Evolutionary conservation across 805 yeast genomes (phyloP).

Genomic region (Lachancea sp.): DNA sequence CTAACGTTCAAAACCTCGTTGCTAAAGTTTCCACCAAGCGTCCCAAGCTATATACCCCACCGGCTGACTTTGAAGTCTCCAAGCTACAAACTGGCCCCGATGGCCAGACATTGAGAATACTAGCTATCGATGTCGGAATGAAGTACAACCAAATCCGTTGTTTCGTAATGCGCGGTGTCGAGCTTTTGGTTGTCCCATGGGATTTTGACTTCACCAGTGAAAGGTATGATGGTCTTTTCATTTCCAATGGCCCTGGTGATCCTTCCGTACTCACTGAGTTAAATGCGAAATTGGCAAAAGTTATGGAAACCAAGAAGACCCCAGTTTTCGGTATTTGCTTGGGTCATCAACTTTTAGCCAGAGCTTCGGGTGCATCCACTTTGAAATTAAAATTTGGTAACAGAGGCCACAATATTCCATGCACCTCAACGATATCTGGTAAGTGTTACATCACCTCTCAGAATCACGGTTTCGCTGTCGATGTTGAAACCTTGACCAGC

Average conservation of each 20-base stretch:
- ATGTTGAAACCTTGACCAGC: conserved; percentile 57
- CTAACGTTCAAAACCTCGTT: conserved; percentile 85
- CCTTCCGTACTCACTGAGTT: conserved; percentile 77
- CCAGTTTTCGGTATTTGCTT: conserved; percentile 97
- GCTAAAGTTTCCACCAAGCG: conserved; percentile 78
- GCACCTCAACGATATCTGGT: conserved; percentile 83
- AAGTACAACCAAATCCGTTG: conserved; percentile 97
- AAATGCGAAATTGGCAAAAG: conserved; percentile 52
- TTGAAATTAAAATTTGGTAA: conserved; percentile 92
- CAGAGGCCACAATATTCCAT: conserved; percentile 98
- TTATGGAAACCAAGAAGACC: conserved; percentile 58
- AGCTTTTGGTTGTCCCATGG: conserved; percentile 93
- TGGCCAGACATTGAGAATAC: conserved; percentile 73
- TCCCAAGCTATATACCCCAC: conserved; percentile 74
- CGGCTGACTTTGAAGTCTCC: conserved; percentile 34
- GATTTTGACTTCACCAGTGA: conserved; percentile 77
- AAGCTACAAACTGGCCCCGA: conserved; percentile 52
- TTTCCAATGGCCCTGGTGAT: conserved; percentile 99
- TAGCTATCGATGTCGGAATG: conserved; percentile 97
- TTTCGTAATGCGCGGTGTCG: conserved; percentile 93
- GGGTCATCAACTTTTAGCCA: conserved; percentile 94
- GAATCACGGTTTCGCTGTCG: conserved; percentile 98
- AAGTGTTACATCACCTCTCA: conserved; percentile 98
- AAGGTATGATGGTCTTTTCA: conserved; percentile 88
- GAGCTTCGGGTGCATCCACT: conserved; percentile 94